Percentiles rank a stretch among this genome's conserved stretches.
Evolutionary conservation across 148 eudicot species (phyloP).

Genomic region (Vaccinium macrocarpon): DNA sequence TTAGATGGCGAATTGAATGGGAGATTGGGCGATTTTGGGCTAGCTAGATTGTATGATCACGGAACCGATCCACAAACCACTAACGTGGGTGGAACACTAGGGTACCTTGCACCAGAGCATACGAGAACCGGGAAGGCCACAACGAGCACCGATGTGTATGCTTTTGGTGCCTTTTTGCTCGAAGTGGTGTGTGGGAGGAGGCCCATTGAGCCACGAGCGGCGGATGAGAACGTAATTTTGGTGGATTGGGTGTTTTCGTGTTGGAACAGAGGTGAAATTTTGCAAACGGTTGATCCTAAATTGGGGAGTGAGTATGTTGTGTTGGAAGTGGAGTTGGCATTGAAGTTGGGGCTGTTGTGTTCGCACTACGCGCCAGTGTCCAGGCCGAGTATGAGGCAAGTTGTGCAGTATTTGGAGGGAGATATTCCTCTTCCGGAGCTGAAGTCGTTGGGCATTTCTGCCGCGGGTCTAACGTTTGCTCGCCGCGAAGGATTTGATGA

Average conservation of each 20-base stretch:
- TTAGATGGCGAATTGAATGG: slow-evolving; percentile 36
- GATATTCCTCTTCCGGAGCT: slow-evolving; percentile 9
- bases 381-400: slow-evolving; percentile 44
- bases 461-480: background rate
- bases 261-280: slow-evolving; percentile 9
- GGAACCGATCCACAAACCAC: slow-evolving; percentile 35
- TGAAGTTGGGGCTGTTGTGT: slow-evolving; percentile 48
- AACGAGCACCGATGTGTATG: slow-evolving; percentile 35
- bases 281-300: slow-evolving; percentile 8
- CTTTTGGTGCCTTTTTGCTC: slow-evolving; percentile 38
- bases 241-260: slow-evolving; percentile 24
- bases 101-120: slow-evolving; percentile 43
- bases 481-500: slow-evolving; percentile 7
- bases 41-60: slow-evolving; percentile 35
- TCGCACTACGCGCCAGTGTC: slow-evolving; percentile 19
- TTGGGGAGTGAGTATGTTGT: slow-evolving; percentile 10
- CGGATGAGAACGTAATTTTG: background rate
- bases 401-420: slow-evolving; percentile 30
- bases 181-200: slow-evolving; percentile 39
- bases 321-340: slow-evolving; percentile 23
- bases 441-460: background rate
- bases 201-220: slow-evolving; percentile 30
- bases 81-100: slow-evolving; percentile 32
- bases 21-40: slow-evolving; percentile 41
- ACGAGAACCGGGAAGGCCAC: slow-evolving; percentile 38